Percentiles rank a stretch among this genome's conserved stretches.
phyloP scores from a whole-genome alignment of 2,329 filamentous ascomycete species.

The Phialophora macrospora region DNA sequence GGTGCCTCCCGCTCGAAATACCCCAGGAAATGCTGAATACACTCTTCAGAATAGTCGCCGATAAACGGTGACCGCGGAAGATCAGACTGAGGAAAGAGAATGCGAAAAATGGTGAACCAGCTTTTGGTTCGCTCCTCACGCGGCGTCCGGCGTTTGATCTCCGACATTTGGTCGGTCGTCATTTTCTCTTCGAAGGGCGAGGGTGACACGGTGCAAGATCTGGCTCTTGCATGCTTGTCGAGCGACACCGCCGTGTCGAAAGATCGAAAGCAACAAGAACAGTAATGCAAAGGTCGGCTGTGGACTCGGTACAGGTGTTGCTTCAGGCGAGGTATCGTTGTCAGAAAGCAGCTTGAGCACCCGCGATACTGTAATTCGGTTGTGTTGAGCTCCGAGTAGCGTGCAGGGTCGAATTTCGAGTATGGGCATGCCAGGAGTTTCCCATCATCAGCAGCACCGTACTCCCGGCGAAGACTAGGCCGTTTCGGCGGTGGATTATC shows the following conservation, averaged over 20 bases:
- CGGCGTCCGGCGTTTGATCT: constrained; percentile 18
- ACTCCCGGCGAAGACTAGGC: not conserved
- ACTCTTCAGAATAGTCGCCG: not conserved
- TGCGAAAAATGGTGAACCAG: constrained; percentile 26
- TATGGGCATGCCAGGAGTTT: constrained; percentile 45
- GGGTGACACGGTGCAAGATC: not conserved
- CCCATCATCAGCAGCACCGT: not conserved
- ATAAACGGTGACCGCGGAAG: constrained; percentile 16
- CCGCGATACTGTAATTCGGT: constrained; percentile 18
- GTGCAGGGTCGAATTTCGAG: constrained; percentile 31
- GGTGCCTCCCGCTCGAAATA: constrained; percentile 12
- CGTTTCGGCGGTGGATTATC: not conserved
- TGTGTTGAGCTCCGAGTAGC: constrained; percentile 22
- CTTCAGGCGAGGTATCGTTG: constrained; percentile 21
- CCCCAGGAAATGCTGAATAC: constrained; percentile 9
- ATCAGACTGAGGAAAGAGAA: constrained; percentile 23
- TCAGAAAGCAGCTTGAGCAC: constrained; percentile 17
- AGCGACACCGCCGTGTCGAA: constrained; percentile 9
- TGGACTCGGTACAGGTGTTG: constrained; percentile 28
- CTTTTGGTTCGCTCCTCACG: constrained; percentile 12
- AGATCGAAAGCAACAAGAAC: constrained; percentile 13
- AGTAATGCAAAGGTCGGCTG: constrained; percentile 12
- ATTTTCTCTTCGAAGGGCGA: constrained; percentile 27
- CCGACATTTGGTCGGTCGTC: constrained; percentile 20
- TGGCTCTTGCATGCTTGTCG: constrained; percentile 4